phyloP scores from a whole-genome alignment of 225 moss, liverwort and hornwort species.

The Sphagnum contortum region DNA sequence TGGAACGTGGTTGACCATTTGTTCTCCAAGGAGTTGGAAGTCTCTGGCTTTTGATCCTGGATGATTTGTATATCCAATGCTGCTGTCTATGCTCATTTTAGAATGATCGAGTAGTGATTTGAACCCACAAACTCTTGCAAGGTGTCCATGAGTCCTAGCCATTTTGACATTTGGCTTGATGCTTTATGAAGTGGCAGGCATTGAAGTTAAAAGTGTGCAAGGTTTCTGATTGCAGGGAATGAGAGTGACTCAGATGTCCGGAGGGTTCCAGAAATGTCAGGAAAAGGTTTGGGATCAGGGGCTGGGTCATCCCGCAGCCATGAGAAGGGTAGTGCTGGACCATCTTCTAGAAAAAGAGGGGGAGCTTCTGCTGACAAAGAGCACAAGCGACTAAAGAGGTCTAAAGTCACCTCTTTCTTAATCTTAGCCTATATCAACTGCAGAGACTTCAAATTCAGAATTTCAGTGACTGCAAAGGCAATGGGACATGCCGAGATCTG shows the following conservation, averaged over 20 bases:
- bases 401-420: neutral
- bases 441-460: too few species aligned
- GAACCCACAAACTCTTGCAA: too few species aligned
- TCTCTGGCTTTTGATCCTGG: too few species aligned
- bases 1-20: too few species aligned
- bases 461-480: too few species aligned
- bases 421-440: too few species aligned
- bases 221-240: slow-evolving; percentile 43
- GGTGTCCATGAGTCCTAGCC: neutral
- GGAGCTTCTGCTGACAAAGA: slow-evolving; percentile 97
- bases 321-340: slow-evolving; percentile 50
- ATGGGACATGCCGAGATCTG: too few species aligned
- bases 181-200: neutral
- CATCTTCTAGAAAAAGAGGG: slow-evolving; percentile 71
- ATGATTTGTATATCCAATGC: too few species aligned
- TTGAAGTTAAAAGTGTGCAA: neutral
- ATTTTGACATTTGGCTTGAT: neutral
- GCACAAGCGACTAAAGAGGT: slow-evolving; percentile 98
- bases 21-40: too few species aligned
- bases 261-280: slow-evolving; percentile 86
- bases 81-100: too few species aligned
- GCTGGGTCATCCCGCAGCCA: slow-evolving; percentile 54
- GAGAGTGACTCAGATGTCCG: slow-evolving; percentile 93
- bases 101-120: too few species aligned
- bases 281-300: slow-evolving; percentile 50